These are phyloP conservation scores for Pichia sp. DNA, from an alignment of 1,139 yeast genomes.

Conservation along the genomic window DNA sequence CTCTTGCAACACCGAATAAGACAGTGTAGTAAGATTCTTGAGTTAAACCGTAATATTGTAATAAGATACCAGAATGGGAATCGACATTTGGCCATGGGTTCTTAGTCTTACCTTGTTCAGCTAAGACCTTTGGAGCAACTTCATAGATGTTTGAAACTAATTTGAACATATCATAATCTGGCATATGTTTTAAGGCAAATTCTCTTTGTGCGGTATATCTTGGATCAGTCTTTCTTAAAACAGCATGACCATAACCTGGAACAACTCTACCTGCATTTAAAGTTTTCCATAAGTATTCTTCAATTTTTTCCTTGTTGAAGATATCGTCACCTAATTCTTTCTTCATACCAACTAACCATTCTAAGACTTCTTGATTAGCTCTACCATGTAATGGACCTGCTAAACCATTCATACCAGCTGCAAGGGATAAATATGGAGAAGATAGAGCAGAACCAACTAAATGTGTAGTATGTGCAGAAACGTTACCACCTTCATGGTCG, in stretches of 20 bases:
- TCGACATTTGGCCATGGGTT: conserved; percentile 99
- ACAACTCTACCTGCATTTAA: conserved; percentile 90
- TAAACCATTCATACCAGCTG: conserved; percentile 94
- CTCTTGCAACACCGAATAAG: conserved; percentile 95
- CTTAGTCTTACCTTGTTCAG: conserved; percentile 96
- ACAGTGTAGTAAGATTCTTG: conserved; percentile 97
- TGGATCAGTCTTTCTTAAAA: conserved; percentile 94
- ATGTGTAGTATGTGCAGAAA: conserved; percentile 95
- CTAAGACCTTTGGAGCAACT: conserved; percentile 91
- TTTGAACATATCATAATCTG: conserved; percentile 88
- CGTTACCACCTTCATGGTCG: conserved; percentile 99
- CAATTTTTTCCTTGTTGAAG: conserved; percentile 67
- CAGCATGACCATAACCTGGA: conserved; percentile 98
- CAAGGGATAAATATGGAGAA: conserved; percentile 84
- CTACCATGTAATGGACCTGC: conserved; percentile 99
- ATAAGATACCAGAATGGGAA: conserved; percentile 93
- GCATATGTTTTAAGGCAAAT: conserved; percentile 95
- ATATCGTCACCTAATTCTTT: conserved; percentile 62
- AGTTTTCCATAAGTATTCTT: conserved; percentile 85
- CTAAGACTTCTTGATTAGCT: conserved; percentile 96
- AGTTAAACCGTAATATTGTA: conserved; percentile 94
- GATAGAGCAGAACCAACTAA: conserved; percentile 94
- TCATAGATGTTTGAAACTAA: conserved; percentile 86
- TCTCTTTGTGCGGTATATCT: conserved; percentile 96
- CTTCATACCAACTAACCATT: conserved; percentile 83